Percentiles rank a stretch among this genome's conserved stretches.
phyloP scores from a whole-genome alignment of 2,329 filamentous ascomycete species.

The Orbilia brochopaga region DNA sequence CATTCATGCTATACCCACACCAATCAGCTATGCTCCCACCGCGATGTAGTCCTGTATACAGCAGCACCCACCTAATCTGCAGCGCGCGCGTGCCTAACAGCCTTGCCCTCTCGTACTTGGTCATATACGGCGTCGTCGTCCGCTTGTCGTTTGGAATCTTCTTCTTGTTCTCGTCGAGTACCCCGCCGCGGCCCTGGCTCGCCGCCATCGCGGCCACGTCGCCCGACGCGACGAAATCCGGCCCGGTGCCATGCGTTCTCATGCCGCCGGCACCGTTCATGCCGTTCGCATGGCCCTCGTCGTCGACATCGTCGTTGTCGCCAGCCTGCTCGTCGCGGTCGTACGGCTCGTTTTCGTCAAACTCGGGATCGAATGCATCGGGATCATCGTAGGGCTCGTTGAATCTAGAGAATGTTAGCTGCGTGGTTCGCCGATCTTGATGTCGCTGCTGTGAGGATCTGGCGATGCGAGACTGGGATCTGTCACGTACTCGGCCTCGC shows the following conservation, averaged over 20 bases:
- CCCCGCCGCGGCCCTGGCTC: conserved; percentile 63
- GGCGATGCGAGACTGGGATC: conserved; percentile 46
- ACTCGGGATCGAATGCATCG: conserved; percentile 35
- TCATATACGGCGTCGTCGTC: conserved; percentile 97
- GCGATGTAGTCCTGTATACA: neutral
- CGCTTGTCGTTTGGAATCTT: conserved; percentile 88
- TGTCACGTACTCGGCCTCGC: conserved; percentile 58
- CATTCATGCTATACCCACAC: conserved; percentile 58
- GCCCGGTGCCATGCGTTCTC: conserved; percentile 61
- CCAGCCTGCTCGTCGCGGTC: conserved; percentile 54
- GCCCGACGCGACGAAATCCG: conserved; percentile 61
- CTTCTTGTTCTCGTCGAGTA: conserved; percentile 65
- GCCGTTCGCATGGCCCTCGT: conserved; percentile 47
- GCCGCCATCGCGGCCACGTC: conserved; percentile 56
- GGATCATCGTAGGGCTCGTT: conserved; percentile 45
- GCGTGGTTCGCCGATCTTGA: conserved; percentile 59
- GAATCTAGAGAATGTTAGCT: conserved; percentile 15
- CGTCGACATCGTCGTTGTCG: conserved; percentile 28
- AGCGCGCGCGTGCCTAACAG: conserved; percentile 90
- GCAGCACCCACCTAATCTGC: conserved; percentile 79
- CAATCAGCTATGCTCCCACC: conserved; percentile 2
- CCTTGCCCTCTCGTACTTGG: conserved; percentile 94
- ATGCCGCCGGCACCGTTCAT: conserved; percentile 57
- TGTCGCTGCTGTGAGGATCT: conserved; percentile 58
- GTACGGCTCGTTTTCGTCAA: conserved; percentile 34